Percentiles rank a stretch among this genome's conserved stretches.
These are phyloP conservation scores for Monosporozyma aerobia DNA, from an alignment of 805 yeast genomes.

Conservation along the genomic window DNA sequence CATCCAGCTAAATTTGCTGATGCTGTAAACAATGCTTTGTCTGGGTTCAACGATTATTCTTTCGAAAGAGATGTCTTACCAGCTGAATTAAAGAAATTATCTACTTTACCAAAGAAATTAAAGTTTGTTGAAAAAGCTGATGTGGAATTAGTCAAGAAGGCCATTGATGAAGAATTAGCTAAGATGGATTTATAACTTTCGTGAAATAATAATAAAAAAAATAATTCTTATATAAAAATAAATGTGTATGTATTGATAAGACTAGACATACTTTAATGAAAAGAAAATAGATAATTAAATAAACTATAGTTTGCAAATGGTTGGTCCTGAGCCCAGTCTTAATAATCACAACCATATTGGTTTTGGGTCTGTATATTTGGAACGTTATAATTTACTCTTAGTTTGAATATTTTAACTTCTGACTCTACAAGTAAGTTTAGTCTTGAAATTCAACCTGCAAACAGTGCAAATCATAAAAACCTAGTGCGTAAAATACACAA, in stretches of 20 bases:
- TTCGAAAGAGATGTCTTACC: slow-evolving; percentile 88
- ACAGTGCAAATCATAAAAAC: too few relatives aligned
- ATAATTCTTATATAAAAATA: neutral
- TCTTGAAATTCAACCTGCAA: too few relatives aligned
- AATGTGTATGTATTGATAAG: neutral
- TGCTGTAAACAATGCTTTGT: slow-evolving; percentile 79
- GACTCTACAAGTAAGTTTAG: too few relatives aligned
- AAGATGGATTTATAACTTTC: slow-evolving; percentile 33
- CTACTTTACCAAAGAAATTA: slow-evolving; percentile 65
- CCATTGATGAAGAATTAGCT: slow-evolving; percentile 62
- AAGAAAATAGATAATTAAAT: neutral
- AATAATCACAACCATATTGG: too few relatives aligned
- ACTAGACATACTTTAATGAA: neutral
- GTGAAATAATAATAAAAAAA: neutral
- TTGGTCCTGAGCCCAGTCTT: too few relatives aligned
- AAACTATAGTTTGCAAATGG: too few relatives aligned
- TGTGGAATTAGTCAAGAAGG: slow-evolving; percentile 61
- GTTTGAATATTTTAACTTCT: too few relatives aligned
- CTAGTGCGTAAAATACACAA: too few relatives aligned
- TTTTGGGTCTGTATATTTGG: too few relatives aligned
- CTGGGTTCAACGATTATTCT: slow-evolving; percentile 58
- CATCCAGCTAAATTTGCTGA: slow-evolving; percentile 98
- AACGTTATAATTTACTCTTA: too few relatives aligned
- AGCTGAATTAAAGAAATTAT: slow-evolving; percentile 66
- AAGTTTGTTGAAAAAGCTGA: slow-evolving; percentile 63